phyloP scores from a whole-genome alignment of 192 early-diverging fungal species.

The Coemansia sp. region DNA sequence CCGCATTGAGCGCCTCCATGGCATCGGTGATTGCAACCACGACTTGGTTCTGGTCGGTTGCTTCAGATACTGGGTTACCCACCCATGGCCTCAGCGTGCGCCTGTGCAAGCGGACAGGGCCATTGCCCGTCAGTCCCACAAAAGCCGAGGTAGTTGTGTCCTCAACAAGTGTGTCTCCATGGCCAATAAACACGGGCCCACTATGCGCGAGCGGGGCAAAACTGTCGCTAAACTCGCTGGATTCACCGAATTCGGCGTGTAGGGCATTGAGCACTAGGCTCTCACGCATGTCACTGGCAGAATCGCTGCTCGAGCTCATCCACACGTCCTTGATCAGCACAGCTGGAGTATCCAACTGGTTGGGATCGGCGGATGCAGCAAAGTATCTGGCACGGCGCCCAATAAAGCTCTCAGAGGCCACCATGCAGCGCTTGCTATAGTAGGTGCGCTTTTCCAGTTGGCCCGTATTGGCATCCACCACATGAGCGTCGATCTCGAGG shows the following conservation, averaged over 20 bases:
- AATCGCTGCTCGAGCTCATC: constrained; percentile 21
- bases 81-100: constrained; percentile 6
- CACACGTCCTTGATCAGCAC: constrained; percentile 21
- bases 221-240: too few relatives aligned
- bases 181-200: not conserved
- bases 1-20: constrained; percentile 4
- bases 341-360: not conserved
- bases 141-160: constrained; percentile 3
- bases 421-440: not conserved
- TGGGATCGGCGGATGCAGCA: constrained; percentile 4
- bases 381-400: constrained; percentile 2
- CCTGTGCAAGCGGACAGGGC: constrained; percentile 5
- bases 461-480: not conserved
- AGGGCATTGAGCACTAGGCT: not conserved
- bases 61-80: not conserved
- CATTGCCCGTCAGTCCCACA: not conserved
- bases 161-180: not conserved
- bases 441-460: not conserved
- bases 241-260: constrained; percentile 4
- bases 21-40: constrained; percentile 21
- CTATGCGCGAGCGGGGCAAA: too few relatives aligned
- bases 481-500: not conserved
- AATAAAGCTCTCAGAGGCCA: not conserved
- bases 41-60: constrained; percentile 2
- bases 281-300: constrained; percentile 8